phyloP scores from a whole-genome alignment of 169 alveolate genomes.

The Plasmodium malariae region DNA sequence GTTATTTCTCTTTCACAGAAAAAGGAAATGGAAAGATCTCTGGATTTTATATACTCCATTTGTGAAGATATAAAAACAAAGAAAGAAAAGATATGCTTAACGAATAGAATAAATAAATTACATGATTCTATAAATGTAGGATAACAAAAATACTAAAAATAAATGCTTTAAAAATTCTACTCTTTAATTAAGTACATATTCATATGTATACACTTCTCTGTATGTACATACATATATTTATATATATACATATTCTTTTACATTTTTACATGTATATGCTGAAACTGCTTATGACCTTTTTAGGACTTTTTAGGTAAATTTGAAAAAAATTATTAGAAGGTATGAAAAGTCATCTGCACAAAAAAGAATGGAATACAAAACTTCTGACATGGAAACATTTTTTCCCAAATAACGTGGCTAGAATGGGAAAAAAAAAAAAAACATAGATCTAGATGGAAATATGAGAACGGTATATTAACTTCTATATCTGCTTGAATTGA shows the following conservation, averaged over 20 bases:
- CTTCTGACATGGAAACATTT: background rate
- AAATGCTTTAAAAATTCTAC: too few relatives aligned
- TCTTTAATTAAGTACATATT: too few relatives aligned
- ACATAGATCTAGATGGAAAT: too few relatives aligned
- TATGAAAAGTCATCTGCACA: background rate
- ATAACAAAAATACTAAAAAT: background rate
- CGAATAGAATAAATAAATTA: constrained; percentile 55
- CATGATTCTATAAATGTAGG: constrained; percentile 68
- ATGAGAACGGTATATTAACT: too few relatives aligned
- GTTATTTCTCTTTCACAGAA: constrained; percentile 38
- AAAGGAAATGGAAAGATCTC: constrained; percentile 55
- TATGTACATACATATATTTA: too few relatives aligned
- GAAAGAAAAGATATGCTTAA: constrained; percentile 59
- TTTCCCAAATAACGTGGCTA: background rate
- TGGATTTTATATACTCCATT: constrained; percentile 56
- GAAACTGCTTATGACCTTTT: too few relatives aligned
- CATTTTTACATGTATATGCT: too few relatives aligned
- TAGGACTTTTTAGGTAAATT: constrained; percentile 31
- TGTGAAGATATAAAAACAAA: constrained; percentile 71
- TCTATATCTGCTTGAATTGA: too few relatives aligned
- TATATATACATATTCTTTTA: too few relatives aligned
- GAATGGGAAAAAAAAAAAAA: too few relatives aligned
- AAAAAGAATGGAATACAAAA: background rate
- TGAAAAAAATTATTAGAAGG: constrained; percentile 12
- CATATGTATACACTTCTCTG: too few relatives aligned